Conservation (phyloP, 768 basidiomycete genomes). For the Leccinum imitatum region DNA sequence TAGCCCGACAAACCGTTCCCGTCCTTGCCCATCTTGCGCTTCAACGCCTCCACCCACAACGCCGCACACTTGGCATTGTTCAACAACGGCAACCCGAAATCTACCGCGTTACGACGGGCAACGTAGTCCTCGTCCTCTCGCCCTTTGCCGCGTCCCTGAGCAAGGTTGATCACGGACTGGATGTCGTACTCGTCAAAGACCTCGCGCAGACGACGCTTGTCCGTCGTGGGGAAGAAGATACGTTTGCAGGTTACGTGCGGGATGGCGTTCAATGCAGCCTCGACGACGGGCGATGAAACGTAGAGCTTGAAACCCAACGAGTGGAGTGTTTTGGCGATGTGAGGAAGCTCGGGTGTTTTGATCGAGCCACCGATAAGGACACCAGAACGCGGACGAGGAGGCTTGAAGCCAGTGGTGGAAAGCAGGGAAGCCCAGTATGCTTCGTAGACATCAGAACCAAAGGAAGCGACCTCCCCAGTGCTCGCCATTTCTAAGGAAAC, state of each 20-base stretch:
- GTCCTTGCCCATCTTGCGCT: conserved; percentile 78
- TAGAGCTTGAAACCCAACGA: conserved; percentile 95
- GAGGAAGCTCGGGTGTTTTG: conserved; percentile 80
- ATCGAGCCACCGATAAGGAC: conserved; percentile 93
- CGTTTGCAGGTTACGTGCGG: conserved; percentile 79
- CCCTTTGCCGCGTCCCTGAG: conserved; percentile 71
- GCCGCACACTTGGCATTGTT: conserved; percentile 89
- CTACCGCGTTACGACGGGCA: conserved; percentile 92
- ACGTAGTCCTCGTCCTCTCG: conserved; percentile 95
- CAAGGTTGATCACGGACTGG: conserved; percentile 91
- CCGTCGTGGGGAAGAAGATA: conserved; percentile 95
- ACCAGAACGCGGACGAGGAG: conserved; percentile 81
- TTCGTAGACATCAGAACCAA: conserved; percentile 91
- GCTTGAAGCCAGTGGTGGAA: conserved; percentile 93
- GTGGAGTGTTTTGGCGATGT: conserved; percentile 75
- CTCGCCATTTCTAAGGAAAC: conserved; percentile 84
- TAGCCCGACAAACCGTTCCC: conserved; percentile 66
- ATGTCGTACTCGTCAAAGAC: conserved; percentile 96
- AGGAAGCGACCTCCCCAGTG: conserved; percentile 96
- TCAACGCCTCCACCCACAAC: conserved; percentile 88
- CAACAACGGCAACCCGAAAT: conserved; percentile 89
- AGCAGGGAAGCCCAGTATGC: conserved; percentile 96
- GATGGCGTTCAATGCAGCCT: conserved; percentile 76
- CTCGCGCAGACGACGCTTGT: conserved; percentile 92
- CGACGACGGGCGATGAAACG: conserved; percentile 78